phyloP scores from a whole-genome alignment of 306 rosid species.

The Comarum palustre region DNA sequence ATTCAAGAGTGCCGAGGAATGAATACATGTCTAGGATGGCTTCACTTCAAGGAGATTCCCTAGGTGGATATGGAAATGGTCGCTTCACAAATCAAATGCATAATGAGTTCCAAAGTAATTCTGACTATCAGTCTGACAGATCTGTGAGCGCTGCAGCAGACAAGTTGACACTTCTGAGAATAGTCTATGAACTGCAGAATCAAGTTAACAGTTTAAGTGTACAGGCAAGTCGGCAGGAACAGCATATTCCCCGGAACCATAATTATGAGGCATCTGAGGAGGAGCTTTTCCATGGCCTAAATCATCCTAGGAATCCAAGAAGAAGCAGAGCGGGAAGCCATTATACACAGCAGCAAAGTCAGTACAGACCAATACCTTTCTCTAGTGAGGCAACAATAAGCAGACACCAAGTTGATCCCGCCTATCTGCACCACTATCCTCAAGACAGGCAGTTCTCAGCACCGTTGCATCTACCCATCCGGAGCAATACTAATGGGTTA shows the following conservation, averaged over 20 bases:
- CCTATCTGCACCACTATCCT: slow-evolving; percentile 38
- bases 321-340: slow-evolving; percentile 40
- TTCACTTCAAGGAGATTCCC: slow-evolving; percentile 32
- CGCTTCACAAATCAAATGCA: slow-evolving; percentile 38
- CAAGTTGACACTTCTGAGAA: slow-evolving; percentile 55
- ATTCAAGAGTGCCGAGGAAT: slow-evolving; percentile 41
- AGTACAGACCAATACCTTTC: slow-evolving; percentile 50
- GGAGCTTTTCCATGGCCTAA: slow-evolving; percentile 35
- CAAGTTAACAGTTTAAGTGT: slow-evolving; percentile 43
- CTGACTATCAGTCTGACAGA: slow-evolving; percentile 41
- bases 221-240: slow-evolving; percentile 38
- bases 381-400: slow-evolving; percentile 60
- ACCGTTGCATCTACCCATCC: slow-evolving; percentile 42
- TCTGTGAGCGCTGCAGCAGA: slow-evolving; percentile 44
- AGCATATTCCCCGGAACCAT: slow-evolving; percentile 33
- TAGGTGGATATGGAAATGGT: slow-evolving; percentile 40
- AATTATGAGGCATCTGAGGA: slow-evolving; percentile 38
- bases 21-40: slow-evolving; percentile 41
- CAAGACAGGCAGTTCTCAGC: slow-evolving; percentile 48
- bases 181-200: slow-evolving; percentile 59
- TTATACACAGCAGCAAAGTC: slow-evolving; percentile 35
- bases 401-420: slow-evolving; percentile 45
- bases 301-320: slow-evolving; percentile 37
- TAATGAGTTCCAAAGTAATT: slow-evolving; percentile 33
- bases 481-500: slow-evolving; percentile 27